Evolutionary conservation across 352 stramenopile species (phyloP), one percentile per base, ranked within the genome.

Genomic region (Halophytophthora batemanensis): DNA sequence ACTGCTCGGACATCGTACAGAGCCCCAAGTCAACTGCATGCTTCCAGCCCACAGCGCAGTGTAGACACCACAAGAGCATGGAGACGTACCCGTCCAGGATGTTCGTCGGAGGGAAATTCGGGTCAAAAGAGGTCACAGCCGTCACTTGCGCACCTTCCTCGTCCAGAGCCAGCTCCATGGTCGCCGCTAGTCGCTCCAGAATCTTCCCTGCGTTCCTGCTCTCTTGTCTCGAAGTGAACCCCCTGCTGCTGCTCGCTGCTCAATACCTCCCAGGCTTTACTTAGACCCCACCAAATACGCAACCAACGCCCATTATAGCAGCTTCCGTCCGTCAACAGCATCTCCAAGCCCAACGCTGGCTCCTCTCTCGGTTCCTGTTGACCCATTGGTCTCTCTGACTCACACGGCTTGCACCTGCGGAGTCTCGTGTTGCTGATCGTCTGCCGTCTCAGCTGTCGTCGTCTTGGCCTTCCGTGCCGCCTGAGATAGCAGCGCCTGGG

Each of bases 61-160:
- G 36, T 14, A 33, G 7, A 45, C 12, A 35, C 0, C 29, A 12
- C 14, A 23, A n/a, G 0, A 31, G 15, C 36, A n/a, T 12, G 45
- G n/a, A 19, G 13, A 55, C 61, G 17, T 55, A 94, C 83, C 79
- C 83, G 44, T 94, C 80, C 45, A 91, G 66, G 41, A 94, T 82
- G 66, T 90, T 92, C 47, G 73, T 69, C 6, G 83, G 81, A 10
- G 80, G 77, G 45, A 72, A 89, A 29, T 69, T 77, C 4, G 68
- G 53, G 52, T 92, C 79, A 44, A 87, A 92, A 8, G 81, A 92
- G 28, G 81, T 90, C 53, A 86, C 79, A 0, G 77, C 76, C 12
- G 77, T 88, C 67, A 94, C 77, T 60, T 92, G 77, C 29, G 83
- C 79, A 19, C 81, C 83, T 61, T 90, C 81, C 61, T 89, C 81